Conservation (phyloP, 2,329 filamentous ascomycete species). For the Calcarisporium arbuscula region DNA sequence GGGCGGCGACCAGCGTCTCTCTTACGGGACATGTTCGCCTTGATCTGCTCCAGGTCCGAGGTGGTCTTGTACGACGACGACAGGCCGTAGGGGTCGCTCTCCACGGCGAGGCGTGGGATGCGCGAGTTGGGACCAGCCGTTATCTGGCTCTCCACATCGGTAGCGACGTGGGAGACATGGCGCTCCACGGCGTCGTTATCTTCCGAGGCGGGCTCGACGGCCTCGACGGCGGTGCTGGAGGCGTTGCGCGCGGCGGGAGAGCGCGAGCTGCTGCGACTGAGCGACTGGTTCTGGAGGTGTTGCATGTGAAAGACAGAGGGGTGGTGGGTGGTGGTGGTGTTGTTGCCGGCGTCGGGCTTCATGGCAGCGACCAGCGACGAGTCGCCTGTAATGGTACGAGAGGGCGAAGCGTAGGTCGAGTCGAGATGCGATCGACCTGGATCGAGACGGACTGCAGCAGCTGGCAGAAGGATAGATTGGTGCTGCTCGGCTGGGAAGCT, state of each 20-base stretch:
- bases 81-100: conserved; percentile 77
- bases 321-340: conserved; percentile 36
- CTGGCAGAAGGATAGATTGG: no score
- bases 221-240: conserved; percentile 41
- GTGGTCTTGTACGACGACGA: conserved; percentile 70
- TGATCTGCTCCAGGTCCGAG: conserved; percentile 69
- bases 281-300: conserved; percentile 20
- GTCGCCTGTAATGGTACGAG: neutral
- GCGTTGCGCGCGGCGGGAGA: conserved; percentile 23
- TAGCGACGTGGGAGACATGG: conserved; percentile 30
- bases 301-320: conserved; percentile 38
- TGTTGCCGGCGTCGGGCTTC: conserved; percentile 34
- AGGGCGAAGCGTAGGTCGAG: neutral
- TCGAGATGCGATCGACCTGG: no score
- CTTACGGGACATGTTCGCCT: conserved; percentile 74
- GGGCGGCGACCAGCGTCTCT: conserved; percentile 41
- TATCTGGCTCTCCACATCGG: conserved; percentile 45
- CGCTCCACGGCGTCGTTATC: conserved; percentile 36
- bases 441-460: no score
- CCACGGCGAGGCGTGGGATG: conserved; percentile 51
- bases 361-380: conserved; percentile 21
- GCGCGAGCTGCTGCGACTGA: conserved; percentile 20
- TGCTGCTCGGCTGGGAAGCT: no score
- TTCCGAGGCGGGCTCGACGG: conserved; percentile 20
- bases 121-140: conserved; percentile 30